Percentiles rank a stretch among this genome's conserved stretches.
phyloP scores from a whole-genome alignment of 176 grass and related monocot species.

The Zoysia pacifica region DNA sequence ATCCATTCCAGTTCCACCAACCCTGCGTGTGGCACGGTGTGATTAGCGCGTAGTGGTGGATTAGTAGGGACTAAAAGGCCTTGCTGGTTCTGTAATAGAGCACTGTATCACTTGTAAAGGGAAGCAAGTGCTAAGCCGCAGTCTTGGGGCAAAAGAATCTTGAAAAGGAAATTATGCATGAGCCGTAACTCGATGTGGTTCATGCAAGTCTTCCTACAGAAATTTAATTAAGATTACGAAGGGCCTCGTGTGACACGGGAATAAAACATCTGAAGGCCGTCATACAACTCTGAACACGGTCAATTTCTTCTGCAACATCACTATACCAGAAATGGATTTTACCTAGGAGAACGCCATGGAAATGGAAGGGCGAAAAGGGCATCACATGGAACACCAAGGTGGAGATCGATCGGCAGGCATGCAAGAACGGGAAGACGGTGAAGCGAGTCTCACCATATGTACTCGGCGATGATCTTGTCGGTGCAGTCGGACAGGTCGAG shows the following conservation, averaged over 20 bases:
- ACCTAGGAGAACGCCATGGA: background rate
- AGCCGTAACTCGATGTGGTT: background rate
- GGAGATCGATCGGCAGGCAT: background rate
- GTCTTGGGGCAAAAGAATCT: background rate
- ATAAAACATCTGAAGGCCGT: background rate
- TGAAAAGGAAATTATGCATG: background rate
- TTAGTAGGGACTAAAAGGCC: background rate
- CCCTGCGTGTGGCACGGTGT: slow-evolving; percentile 38
- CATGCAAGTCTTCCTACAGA: background rate
- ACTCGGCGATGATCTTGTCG: slow-evolving; percentile 78
- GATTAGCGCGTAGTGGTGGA: background rate
- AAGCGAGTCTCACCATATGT: slow-evolving; percentile 54
- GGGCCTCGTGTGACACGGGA: background rate
- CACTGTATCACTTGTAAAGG: background rate
- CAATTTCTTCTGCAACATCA: background rate
- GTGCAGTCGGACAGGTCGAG: slow-evolving; percentile 60
- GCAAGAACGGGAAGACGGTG: background rate
- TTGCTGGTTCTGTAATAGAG: background rate
- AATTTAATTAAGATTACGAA: background rate
- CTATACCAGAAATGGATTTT: background rate
- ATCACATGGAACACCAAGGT: background rate
- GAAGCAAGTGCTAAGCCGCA: background rate
- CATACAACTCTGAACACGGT: background rate
- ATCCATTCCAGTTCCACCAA: slow-evolving; percentile 86
- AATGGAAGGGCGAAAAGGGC: background rate